Conservation (phyloP, 805 yeast species). For the Blastobotrys mokoenaii region DNA sequence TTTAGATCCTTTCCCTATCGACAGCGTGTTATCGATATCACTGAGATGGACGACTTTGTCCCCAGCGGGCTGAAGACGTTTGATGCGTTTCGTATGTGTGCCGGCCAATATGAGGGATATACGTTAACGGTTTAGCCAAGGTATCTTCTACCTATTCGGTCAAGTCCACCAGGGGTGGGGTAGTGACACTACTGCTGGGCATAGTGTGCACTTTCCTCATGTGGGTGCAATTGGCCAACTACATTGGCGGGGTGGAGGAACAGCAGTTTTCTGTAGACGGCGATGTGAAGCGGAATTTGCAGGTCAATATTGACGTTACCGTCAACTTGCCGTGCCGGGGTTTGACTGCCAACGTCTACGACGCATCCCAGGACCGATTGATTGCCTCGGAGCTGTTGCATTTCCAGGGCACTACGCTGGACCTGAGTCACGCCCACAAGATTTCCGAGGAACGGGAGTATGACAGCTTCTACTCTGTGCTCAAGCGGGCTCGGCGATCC, state of each 20-base stretch:
- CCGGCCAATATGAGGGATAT: conserved; percentile 2
- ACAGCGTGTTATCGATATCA: background rate
- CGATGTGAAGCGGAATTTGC: conserved; percentile 46
- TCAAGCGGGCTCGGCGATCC: conserved; percentile 14
- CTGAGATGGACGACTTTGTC: conserved; percentile 13
- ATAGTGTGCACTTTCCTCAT: conserved; percentile 55
- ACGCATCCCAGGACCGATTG: conserved; percentile 66
- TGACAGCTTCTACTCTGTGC: conserved; percentile 16
- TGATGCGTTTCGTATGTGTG: conserved; percentile 51
- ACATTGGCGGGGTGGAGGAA: conserved; percentile 71
- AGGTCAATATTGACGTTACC: conserved; percentile 68
- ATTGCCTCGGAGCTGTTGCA: conserved; percentile 69
- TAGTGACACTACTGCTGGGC: conserved; percentile 58
- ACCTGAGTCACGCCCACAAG: conserved; percentile 4
- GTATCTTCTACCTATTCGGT: conserved; percentile 62
- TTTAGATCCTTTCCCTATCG: background rate
- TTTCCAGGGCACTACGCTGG: conserved; percentile 46
- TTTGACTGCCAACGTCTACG: conserved; percentile 68
- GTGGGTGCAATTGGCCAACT: conserved; percentile 82
- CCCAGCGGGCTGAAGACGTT: conserved; percentile 40
- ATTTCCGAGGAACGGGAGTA: background rate
- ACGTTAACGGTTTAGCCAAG: conserved; percentile 40
- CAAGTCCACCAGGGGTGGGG: conserved; percentile 69
- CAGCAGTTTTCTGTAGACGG: conserved; percentile 72
- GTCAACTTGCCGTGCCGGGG: conserved; percentile 79